phyloP scores from a whole-genome alignment of 2,329 filamentous ascomycete genomes.

The Blastomyces parvus region DNA sequence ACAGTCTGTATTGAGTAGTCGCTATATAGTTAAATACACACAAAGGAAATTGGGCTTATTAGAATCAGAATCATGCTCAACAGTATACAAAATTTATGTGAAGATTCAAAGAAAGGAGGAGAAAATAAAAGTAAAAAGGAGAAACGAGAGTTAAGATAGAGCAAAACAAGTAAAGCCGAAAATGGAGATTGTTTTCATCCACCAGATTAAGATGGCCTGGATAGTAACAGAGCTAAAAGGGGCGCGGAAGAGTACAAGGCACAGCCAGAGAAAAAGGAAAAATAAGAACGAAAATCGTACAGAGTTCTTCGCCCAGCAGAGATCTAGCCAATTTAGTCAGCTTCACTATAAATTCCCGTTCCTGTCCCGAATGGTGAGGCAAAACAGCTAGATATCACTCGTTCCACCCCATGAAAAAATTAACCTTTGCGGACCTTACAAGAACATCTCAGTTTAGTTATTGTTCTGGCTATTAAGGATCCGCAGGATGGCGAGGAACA shows the following conservation, averaged over 20 bases:
- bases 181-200: not conserved
- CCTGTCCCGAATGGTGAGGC: not conserved
- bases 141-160: no score
- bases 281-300: not conserved
- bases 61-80: not conserved
- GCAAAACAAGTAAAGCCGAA: not conserved
- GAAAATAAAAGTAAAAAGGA: not conserved
- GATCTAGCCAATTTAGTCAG: not conserved
- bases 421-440: not conserved
- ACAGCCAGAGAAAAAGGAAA: not conserved
- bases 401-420: not conserved
- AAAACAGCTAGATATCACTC: not conserved
- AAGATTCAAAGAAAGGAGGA: no score
- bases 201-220: not conserved
- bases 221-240: not conserved
- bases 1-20: not conserved
- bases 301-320: not conserved
- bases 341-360: not conserved
- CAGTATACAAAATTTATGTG: not conserved
- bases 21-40: not conserved
- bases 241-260: not conserved
- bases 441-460: conserved; percentile 50
- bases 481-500: conserved; percentile 89
- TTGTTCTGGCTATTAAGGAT: conserved; percentile 95
- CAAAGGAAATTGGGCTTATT: not conserved